Conservation (phyloP, 768 basidiomycete genomes). For the Filobasidium wieringae region DNA sequence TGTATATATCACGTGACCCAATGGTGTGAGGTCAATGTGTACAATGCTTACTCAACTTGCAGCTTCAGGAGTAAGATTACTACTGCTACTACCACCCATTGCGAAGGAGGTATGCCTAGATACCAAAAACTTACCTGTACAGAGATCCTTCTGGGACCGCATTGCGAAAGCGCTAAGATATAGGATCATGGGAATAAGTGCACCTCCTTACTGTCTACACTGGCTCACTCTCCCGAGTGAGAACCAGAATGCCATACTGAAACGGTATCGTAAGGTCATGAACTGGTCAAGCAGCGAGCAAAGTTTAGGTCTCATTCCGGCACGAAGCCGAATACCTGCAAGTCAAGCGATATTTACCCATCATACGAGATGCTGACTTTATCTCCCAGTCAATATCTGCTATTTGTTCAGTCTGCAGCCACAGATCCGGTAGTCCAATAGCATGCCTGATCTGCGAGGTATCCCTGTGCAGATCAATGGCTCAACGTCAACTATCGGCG, state of each 20-base stretch:
- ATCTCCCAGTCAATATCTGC: not conserved
- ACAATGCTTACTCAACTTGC: no score
- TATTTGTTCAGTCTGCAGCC: not conserved
- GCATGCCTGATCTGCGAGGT: constrained; percentile 5
- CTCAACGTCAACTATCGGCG: not conserved
- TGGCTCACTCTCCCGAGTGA: no score
- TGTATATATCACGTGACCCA: no score
- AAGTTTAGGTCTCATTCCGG: not conserved
- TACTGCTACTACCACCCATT: no score
- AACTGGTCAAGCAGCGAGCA: constrained; percentile 7
- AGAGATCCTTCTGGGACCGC: no score
- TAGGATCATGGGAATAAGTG: no score
- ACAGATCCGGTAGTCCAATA: not conserved
- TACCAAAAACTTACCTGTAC: no score
- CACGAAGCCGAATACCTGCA: not conserved
- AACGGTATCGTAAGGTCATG: not conserved
- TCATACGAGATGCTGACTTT: not conserved
- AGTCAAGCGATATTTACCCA: not conserved
- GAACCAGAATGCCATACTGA: not conserved
- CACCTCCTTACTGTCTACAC: no score
- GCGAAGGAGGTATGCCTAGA: no score
- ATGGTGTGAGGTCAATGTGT: no score
- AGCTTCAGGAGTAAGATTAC: no score
- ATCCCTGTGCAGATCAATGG: not conserved
- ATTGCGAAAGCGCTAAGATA: no score